Percentiles rank a stretch among this genome's conserved stretches.
phyloP scores from a whole-genome alignment of 225 moss, liverwort and hornwort genomes.

The Marchantia paleacea region DNA sequence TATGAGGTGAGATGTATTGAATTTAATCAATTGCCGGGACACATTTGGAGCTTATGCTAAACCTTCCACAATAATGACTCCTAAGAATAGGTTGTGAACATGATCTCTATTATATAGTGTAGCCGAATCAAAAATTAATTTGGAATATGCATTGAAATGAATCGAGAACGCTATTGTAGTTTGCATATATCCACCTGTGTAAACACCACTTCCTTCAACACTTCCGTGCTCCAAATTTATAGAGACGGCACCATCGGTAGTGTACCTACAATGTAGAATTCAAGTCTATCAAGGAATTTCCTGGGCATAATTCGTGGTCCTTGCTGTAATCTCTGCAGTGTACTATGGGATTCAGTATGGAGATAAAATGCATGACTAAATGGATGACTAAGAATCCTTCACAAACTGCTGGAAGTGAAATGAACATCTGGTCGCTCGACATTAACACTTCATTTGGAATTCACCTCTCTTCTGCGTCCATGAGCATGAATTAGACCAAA shows the following conservation, averaged over 20 bases:
- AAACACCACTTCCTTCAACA: constrained; percentile 54
- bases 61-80: not conserved
- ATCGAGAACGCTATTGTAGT: not conserved
- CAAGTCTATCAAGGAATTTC: not conserved
- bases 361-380: no score
- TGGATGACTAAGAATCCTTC: no score
- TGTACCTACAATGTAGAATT: constrained; percentile 45
- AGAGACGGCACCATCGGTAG: constrained; percentile 69
- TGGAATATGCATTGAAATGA: no score
- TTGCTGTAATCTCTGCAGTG: not conserved
- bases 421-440: no score
- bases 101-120: no score
- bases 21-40: not conserved
- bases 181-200: constrained; percentile 46
- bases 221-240: constrained; percentile 59
- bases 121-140: no score
- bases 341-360: not conserved
- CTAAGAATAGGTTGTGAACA: not conserved
- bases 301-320: not conserved
- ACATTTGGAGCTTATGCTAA: not conserved
- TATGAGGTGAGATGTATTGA: not conserved
- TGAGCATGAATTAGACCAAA: no score
- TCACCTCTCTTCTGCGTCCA: no score
- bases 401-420: no score
- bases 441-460: no score